Conservation (phyloP, 129 eudicot species). For the Flaveria bidentis region DNA sequence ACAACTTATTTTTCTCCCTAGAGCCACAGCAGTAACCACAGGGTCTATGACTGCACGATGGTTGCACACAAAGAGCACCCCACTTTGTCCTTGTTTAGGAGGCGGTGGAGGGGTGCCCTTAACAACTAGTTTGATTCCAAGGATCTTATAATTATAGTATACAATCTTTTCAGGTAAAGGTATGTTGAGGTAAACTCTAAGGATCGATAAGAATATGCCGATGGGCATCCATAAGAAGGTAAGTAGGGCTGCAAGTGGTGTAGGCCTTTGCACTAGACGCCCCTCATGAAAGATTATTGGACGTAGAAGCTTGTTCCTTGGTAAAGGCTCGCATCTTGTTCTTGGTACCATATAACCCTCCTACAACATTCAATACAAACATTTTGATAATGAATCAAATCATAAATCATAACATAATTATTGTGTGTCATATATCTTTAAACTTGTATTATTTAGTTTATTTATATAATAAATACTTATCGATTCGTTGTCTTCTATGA, state of each 20-base stretch:
- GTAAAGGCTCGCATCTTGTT: slow-evolving; percentile 51
- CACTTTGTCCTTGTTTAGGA: slow-evolving; percentile 55
- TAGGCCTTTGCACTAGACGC: slow-evolving; percentile 77
- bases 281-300: slow-evolving; percentile 89
- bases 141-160: slow-evolving; percentile 56
- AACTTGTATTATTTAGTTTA: background rate
- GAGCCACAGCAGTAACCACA: slow-evolving; percentile 62
- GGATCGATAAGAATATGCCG: slow-evolving; percentile 59
- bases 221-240: slow-evolving; percentile 87
- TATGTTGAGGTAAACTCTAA: slow-evolving; percentile 65
- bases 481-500: background rate
- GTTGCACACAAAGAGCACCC: slow-evolving; percentile 86
- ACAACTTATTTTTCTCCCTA: slow-evolving; percentile 76
- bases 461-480: background rate
- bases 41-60: slow-evolving; percentile 85
- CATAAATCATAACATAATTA: background rate
- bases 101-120: slow-evolving; percentile 90
- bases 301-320: slow-evolving; percentile 62
- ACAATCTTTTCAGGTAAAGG: slow-evolving; percentile 67
- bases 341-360: slow-evolving; percentile 80
- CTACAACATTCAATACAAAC: slow-evolving; percentile 39
- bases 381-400: background rate
- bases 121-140: slow-evolving; percentile 73
- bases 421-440: background rate
- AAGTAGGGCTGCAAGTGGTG: slow-evolving; percentile 62